Conservation (phyloP, 1,284 basidiomycete species). For the Acaromyces ingoldii region DNA sequence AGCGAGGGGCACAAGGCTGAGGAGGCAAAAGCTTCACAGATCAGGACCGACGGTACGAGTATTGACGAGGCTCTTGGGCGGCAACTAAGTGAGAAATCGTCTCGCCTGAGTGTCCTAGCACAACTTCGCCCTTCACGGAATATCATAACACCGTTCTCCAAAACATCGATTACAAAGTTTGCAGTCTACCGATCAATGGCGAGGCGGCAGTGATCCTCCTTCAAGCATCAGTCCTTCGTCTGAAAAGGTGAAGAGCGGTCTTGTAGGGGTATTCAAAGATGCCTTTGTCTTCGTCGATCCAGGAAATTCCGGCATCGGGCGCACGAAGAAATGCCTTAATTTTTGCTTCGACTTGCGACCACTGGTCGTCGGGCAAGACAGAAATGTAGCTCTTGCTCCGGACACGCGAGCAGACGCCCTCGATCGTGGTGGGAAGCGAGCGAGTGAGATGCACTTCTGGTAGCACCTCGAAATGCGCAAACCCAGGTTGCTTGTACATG, state of each 20-base stretch:
- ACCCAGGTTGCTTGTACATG: conserved; percentile 34
- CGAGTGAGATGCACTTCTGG: conserved; percentile 23
- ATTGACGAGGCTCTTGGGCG: conserved; percentile 3
- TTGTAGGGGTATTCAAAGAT: conserved; percentile 31
- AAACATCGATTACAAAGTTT: no score
- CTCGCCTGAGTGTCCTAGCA: no score
- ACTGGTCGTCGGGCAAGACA: conserved; percentile 23
- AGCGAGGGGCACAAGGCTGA: background rate
- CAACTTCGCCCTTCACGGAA: no score
- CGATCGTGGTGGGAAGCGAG: conserved; percentile 29
- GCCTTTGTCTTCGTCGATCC: conserved; percentile 40
- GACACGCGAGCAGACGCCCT: conserved; percentile 21
- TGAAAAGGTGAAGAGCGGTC: no score
- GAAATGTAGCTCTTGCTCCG: conserved; percentile 32
- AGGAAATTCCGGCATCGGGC: conserved; percentile 24
- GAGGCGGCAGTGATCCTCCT: conserved; percentile 12
- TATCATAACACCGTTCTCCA: no score
- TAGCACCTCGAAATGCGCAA: conserved; percentile 15
- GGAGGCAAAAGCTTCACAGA: background rate
- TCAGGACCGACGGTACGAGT: background rate
- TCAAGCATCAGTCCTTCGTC: conserved; percentile 11
- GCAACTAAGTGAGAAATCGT: no score
- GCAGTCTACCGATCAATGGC: no score
- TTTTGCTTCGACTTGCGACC: conserved; percentile 13
- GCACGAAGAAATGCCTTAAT: conserved; percentile 20